Base-by-base conservation (phyloP, 257 asterid species). In the Salvia miltiorrhiza region DNA sequence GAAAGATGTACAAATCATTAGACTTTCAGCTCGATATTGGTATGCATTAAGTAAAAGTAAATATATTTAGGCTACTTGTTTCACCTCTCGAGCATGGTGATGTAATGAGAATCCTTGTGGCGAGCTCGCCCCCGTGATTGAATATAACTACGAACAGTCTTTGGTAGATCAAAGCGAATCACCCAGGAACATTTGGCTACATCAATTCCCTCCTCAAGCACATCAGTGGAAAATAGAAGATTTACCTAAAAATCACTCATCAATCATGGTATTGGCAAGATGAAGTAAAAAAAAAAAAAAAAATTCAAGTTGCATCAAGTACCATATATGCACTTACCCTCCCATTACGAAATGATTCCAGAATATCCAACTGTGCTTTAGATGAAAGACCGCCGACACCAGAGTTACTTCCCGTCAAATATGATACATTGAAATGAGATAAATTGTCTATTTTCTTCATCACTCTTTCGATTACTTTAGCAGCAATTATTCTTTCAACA, bases 1-100 rank as follows among this genome's bases (percentile, higher is more conserved):
- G 90, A 75, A 80, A 84, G 66, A 77, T 37, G 77, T 9, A 56
- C 41, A 50, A 57, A 63, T 40, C 24, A 19, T 73, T 63, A 70
- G 64, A 48, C 58, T 52, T 72, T 47, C 63, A 12, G 35, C 7
- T 33, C 13, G 57, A 65, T 53, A 52, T 16, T 8, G 10, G 40
- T 40, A 44, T 47, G 23, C 52, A 11, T 16, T 37, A 55, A 41
- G 63, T 65, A 57, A 56, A 56, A 44, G 68, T 2, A 33, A 47
- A 32, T 32, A 20, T 21, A 13, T 30, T 17, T 9, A 20, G 21
- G 20, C 19, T 35, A 37, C 53, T 64, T 7, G 53, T 59, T 58
- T 39, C 78, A 90, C 98, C 98, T 92, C 84, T 92, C 98, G 67
- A 92, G 88, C 96, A 92, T 86, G 70, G 86, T 55, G 61, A 90